phyloP scores from a whole-genome alignment of 1,284 basidiomycete genomes.

The Ceratobasidium sp. region DNA sequence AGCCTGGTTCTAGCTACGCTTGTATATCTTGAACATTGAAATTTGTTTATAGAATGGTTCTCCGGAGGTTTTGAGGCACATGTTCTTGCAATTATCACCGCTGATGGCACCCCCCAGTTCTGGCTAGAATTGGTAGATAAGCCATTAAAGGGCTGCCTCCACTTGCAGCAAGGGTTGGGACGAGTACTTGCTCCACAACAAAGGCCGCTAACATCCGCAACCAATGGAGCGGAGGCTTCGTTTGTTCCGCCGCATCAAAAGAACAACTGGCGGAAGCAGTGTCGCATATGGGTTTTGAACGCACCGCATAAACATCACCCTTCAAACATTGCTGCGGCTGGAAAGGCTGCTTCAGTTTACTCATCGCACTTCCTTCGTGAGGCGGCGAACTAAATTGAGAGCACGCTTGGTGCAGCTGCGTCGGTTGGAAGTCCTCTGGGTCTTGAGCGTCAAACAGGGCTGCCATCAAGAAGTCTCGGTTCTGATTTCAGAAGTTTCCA shows the following conservation, averaged over 20 bases:
- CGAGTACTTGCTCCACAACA: neutral
- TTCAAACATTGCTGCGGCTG: neutral
- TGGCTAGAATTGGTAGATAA: neutral
- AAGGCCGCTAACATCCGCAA: neutral
- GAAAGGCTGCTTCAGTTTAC: neutral
- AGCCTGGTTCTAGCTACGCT: too few relatives aligned
- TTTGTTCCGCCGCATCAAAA: neutral
- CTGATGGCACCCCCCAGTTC: neutral
- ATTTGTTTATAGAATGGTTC: neutral
- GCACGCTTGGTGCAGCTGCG: neutral
- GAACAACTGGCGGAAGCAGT: too few relatives aligned
- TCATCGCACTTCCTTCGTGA: neutral
- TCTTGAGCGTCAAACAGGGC: neutral
- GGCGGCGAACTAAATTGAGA: neutral
- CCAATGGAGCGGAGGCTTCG: too few relatives aligned
- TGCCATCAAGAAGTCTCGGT: neutral
- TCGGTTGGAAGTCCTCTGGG: neutral
- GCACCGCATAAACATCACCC: neutral
- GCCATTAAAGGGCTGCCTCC: neutral
- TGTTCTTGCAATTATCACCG: neutral
- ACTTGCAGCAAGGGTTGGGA: neutral
- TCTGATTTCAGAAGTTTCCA: neutral
- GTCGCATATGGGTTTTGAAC: too few relatives aligned
- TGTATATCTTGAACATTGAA: neutral
- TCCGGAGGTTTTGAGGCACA: neutral